Conservation (phyloP, 2,329 filamentous ascomycete genomes). For the Diaporthe amygdali region DNA sequence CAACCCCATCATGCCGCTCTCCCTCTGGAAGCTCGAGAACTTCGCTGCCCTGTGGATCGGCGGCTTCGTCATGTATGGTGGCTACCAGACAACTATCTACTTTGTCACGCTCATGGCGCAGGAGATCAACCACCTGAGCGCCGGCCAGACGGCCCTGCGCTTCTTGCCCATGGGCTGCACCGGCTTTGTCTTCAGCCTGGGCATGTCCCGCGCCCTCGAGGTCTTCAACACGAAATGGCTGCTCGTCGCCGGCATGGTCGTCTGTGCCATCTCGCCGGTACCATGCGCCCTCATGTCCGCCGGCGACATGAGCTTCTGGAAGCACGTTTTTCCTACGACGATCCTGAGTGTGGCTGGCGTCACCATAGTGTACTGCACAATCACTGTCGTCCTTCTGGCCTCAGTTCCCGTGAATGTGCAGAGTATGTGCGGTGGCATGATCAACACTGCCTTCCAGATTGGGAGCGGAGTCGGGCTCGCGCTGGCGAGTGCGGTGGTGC, state of each 20-base stretch:
- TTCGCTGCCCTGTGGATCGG: slow-evolving; percentile 51
- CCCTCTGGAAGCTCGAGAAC: slow-evolving; percentile 49
- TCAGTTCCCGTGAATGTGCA: slow-evolving; percentile 46
- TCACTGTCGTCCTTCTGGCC: slow-evolving; percentile 44
- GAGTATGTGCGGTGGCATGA: slow-evolving; percentile 32
- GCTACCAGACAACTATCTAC: slow-evolving; percentile 47
- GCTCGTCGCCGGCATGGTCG: slow-evolving; percentile 38
- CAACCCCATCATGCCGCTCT: slow-evolving; percentile 51
- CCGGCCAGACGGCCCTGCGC: slow-evolving; percentile 43
- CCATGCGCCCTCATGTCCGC: slow-evolving; percentile 34
- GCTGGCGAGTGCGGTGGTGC: slow-evolving; percentile 37
- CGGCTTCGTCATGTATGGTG: slow-evolving; percentile 48
- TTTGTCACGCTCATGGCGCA: slow-evolving; percentile 48
- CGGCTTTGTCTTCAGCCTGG: slow-evolving; percentile 42
- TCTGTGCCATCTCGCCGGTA: slow-evolving; percentile 43
- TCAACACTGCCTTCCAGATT: slow-evolving; percentile 49
- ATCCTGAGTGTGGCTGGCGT: slow-evolving; percentile 45
- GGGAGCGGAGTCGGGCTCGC: slow-evolving; percentile 45
- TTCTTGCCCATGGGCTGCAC: slow-evolving; percentile 47
- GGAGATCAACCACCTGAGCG: slow-evolving; percentile 42
- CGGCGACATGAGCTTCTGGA: slow-evolving; percentile 36
- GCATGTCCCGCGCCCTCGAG: slow-evolving; percentile 41
- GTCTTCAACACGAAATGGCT: slow-evolving; percentile 42
- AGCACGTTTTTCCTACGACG: slow-evolving; percentile 43
- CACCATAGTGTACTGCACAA: slow-evolving; percentile 46